phyloP scores from a whole-genome alignment of 345 rosid species.

The Psidium guajava region DNA sequence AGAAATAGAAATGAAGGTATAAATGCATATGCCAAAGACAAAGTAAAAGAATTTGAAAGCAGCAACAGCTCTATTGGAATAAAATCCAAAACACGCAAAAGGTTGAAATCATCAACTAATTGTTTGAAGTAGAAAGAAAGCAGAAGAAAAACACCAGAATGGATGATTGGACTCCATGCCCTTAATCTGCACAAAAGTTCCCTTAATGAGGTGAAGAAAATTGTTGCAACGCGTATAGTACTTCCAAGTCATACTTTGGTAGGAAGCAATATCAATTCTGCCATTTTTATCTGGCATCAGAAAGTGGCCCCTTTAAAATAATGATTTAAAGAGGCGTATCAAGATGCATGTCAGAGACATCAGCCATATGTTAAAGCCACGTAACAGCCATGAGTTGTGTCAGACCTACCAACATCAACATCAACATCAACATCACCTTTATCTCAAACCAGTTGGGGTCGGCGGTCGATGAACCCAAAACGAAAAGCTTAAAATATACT shows the following conservation, averaged over 20 bases:
- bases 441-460: too few species aligned
- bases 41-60: neutral
- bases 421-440: too few species aligned
- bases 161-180: neutral
- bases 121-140: neutral
- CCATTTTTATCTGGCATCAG: conserved; percentile 62
- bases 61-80: neutral
- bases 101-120: neutral
- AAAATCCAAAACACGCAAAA: neutral
- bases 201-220: neutral
- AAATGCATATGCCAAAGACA: neutral
- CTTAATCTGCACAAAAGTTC: neutral
- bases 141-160: neutral
- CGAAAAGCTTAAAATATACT: too few species aligned
- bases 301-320: conserved; percentile 71
- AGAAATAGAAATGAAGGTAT: neutral
- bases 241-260: conserved; percentile 41
- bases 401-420: too few species aligned
- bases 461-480: too few species aligned
- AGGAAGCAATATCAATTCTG: conserved; percentile 49
- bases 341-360: conserved; percentile 34
- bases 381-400: neutral
- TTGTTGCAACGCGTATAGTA: conserved; percentile 47
- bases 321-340: conserved; percentile 71
- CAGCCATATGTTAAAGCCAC: neutral